A percentile compares a stretch with the other conserved stretches of the same genome.
These are phyloP conservation scores for Penicillium salamii DNA, from an alignment of 495 filamentous ascomycete genomes.

Conservation along the genomic window DNA sequence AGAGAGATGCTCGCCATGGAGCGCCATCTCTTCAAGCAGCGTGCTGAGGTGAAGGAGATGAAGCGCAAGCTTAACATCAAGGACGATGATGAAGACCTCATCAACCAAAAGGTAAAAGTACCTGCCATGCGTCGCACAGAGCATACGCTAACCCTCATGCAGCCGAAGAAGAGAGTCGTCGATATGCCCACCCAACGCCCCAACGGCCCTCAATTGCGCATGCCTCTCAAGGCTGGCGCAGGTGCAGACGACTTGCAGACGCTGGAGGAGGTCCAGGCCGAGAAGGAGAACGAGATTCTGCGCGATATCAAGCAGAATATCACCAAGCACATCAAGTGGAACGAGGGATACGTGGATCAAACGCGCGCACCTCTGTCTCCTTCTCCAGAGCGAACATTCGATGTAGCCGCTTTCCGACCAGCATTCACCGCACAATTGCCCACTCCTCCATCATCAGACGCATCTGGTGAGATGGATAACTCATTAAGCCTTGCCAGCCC, in stretches of 20 bases:
- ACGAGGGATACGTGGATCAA: slow-evolving; percentile 76
- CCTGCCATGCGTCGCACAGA: background rate
- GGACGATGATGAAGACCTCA: slow-evolving; percentile 89
- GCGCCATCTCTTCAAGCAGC: slow-evolving; percentile 73
- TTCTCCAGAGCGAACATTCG: slow-evolving; percentile 52
- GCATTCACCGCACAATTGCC: slow-evolving; percentile 81
- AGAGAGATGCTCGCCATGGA: slow-evolving; percentile 73
- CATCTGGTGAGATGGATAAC: slow-evolving; percentile 57
- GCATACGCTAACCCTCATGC: slow-evolving; percentile 41
- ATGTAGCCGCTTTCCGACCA: slow-evolving; percentile 63
- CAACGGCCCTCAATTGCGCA: slow-evolving; percentile 57
- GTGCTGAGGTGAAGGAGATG: slow-evolving; percentile 74
- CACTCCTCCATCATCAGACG: slow-evolving; percentile 79
- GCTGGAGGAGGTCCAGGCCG: slow-evolving; percentile 70
- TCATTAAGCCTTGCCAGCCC: slow-evolving; percentile 40
- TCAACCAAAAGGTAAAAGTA: slow-evolving; percentile 79
- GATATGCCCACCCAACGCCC: slow-evolving; percentile 57
- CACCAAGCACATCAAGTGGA: slow-evolving; percentile 81
- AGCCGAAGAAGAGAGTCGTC: slow-evolving; percentile 66
- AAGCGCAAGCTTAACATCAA: slow-evolving; percentile 88
- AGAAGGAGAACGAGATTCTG: slow-evolving; percentile 77
- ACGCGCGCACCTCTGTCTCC: slow-evolving; percentile 80
- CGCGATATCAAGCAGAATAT: slow-evolving; percentile 77
- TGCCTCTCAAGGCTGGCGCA: slow-evolving; percentile 67
- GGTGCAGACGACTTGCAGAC: slow-evolving; percentile 70